Conservation (phyloP, 2,329 filamentous ascomycete genomes). For the Cladosporium phlei region DNA sequence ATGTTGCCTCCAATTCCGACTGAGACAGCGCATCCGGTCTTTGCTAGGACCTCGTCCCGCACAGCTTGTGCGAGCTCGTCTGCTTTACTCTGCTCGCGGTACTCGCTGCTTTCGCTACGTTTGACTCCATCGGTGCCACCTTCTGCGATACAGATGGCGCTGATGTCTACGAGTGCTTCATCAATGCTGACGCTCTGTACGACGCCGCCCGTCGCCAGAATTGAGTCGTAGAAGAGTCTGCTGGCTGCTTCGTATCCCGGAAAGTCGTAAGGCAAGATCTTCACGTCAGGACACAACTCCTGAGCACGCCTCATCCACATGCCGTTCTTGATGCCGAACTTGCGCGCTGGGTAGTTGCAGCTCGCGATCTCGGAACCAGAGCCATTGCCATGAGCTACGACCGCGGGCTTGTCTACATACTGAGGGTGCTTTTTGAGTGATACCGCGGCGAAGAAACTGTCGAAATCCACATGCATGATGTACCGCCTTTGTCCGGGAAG, state of each 20-base stretch:
- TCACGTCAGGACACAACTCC: slow-evolving; percentile 76
- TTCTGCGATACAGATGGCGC: slow-evolving; percentile 60
- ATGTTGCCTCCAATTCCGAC: slow-evolving; percentile 91
- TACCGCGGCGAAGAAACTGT: slow-evolving; percentile 96
- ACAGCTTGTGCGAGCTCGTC: slow-evolving; percentile 65
- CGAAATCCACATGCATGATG: slow-evolving; percentile 93
- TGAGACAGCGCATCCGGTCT: slow-evolving; percentile 81
- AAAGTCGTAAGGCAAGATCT: slow-evolving; percentile 93
- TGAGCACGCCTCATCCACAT: slow-evolving; percentile 98
- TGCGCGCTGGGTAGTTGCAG: slow-evolving; percentile 88
- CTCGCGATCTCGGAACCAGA: slow-evolving; percentile 91
- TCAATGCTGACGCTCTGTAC: slow-evolving; percentile 98
- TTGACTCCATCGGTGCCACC: slow-evolving; percentile 63
- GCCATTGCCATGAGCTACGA: slow-evolving; percentile 81
- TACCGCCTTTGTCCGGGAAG: slow-evolving; percentile 67
- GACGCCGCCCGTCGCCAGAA: slow-evolving; percentile 71
- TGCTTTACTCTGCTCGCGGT: slow-evolving; percentile 73
- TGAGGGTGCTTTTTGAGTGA: slow-evolving; percentile 76
- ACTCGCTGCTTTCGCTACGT: slow-evolving; percentile 63
- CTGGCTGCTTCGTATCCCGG: slow-evolving; percentile 91
- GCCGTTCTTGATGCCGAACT: slow-evolving; percentile 86
- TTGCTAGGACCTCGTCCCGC: slow-evolving; percentile 64
- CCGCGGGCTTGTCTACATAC: slow-evolving; percentile 71
- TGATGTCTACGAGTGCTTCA: slow-evolving; percentile 85
- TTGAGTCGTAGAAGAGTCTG: slow-evolving; percentile 76